Conservation (phyloP, 192 early-diverging fungal species). For the Dispira simplex region DNA sequence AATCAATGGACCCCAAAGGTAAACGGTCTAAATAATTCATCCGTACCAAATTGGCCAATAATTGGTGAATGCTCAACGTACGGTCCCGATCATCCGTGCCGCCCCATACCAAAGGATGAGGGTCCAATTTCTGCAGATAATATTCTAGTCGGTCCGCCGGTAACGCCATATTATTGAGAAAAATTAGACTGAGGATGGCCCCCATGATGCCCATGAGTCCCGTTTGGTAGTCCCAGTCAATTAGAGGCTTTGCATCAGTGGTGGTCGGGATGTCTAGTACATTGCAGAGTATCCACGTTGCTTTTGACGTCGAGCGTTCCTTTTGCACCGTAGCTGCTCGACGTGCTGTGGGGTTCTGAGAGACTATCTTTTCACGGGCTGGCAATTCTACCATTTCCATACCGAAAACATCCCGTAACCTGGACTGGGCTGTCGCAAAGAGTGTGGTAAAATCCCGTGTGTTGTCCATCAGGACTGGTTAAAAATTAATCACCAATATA, state of each 20-base stretch:
- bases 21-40: not conserved
- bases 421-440: conserved; percentile 16
- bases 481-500: not conserved
- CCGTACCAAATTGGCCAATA: not conserved
- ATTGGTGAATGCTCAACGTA: not conserved
- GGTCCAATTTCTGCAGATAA: not conserved
- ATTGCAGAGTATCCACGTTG: not conserved
- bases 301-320: not conserved
- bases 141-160: not conserved
- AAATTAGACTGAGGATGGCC: conserved; percentile 17
- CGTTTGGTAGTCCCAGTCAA: conserved; percentile 14
- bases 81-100: not conserved
- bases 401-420: conserved; percentile 18
- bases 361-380: not conserved
- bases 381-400: conserved; percentile 21
- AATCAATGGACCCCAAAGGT: not conserved
- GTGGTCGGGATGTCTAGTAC: not conserved
- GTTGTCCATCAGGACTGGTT: conserved; percentile 20
- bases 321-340: not conserved
- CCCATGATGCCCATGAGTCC: conserved; percentile 18
- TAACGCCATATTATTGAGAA: conserved; percentile 12
- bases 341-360: conserved; percentile 9
- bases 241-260: not conserved
- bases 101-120: not conserved
- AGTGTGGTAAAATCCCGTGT: conserved; percentile 13